Evolutionary conservation across 1,284 basidiomycete species (phyloP).

Genomic region (Paramarasmius palmivorus): DNA sequence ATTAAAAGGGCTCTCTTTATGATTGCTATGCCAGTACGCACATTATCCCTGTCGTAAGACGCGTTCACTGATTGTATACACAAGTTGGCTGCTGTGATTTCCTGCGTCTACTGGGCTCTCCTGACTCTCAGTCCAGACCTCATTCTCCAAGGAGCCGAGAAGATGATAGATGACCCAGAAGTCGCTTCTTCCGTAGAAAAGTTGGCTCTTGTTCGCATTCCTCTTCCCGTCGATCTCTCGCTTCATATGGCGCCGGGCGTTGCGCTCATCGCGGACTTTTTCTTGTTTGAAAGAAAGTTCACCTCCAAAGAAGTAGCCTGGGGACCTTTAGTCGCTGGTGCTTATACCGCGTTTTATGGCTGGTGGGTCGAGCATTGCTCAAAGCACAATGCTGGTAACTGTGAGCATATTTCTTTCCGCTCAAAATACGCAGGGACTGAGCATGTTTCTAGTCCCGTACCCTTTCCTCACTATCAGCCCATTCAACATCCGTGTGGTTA

Average conservation of each 20-base stretch:
- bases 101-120: conserved; percentile 74
- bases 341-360: conserved; percentile 55
- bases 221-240: conserved; percentile 62
- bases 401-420: conserved; percentile 42
- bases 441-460: conserved; percentile 62
- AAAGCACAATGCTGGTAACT: conserved; percentile 58
- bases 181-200: conserved; percentile 37
- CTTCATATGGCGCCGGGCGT: conserved; percentile 69
- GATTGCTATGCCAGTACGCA: conserved; percentile 59
- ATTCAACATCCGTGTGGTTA: conserved; percentile 51
- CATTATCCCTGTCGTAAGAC: background rate
- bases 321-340: conserved; percentile 44
- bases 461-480: conserved; percentile 74
- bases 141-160: conserved; percentile 39
- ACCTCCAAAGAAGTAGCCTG: conserved; percentile 41
- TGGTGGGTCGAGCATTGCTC: conserved; percentile 74
- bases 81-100: conserved; percentile 67
- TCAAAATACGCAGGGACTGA: background rate
- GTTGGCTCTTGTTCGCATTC: conserved; percentile 48
- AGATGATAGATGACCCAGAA: conserved; percentile 18
- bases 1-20: conserved; percentile 61
- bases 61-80: conserved; percentile 8
- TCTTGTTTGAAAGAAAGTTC: conserved; percentile 66
- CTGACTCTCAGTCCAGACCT: conserved; percentile 51
- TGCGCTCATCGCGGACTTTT: conserved; percentile 68